Conservation (phyloP, 352 stramenopile species). For the Hyaloperonospora brassicae region DNA sequence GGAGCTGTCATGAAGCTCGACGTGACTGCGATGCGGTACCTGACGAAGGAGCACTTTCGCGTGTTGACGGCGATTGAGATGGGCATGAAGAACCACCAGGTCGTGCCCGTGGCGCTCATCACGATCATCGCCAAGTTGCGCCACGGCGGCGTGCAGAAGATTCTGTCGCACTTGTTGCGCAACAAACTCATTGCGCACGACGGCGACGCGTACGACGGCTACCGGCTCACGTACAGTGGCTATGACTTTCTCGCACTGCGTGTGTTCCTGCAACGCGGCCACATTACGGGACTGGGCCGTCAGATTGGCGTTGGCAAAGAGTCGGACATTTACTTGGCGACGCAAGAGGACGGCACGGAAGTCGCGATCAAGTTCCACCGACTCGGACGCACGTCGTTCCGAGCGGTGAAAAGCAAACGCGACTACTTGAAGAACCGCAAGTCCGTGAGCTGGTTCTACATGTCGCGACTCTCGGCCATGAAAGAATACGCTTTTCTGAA, state of each 20-base stretch:
- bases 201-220: slow-evolving; percentile 94
- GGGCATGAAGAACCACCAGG: slow-evolving; percentile 97
- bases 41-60: slow-evolving; percentile 94
- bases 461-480: slow-evolving; percentile 95
- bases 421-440: slow-evolving; percentile 97
- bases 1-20: slow-evolving; percentile 84
- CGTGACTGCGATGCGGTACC: slow-evolving; percentile 89
- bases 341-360: slow-evolving; percentile 90
- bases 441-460: slow-evolving; percentile 97
- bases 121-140: slow-evolving; percentile 93
- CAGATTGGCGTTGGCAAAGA: slow-evolving; percentile 99
- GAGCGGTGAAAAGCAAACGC: slow-evolving; percentile 94
- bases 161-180: slow-evolving; percentile 92
- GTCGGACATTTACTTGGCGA: slow-evolving; percentile 97
- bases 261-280: slow-evolving; percentile 89
- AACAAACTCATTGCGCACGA: slow-evolving; percentile 99
- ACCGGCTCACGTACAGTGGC: slow-evolving; percentile 97
- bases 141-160: slow-evolving; percentile 96
- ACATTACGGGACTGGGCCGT: slow-evolving; percentile 86
- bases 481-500: slow-evolving; percentile 99
- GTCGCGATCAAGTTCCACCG: slow-evolving; percentile 99
- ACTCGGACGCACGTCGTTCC: slow-evolving; percentile 97
- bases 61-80: slow-evolving; percentile 98
- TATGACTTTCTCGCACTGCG: slow-evolving; percentile 98
- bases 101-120: slow-evolving; percentile 96